phyloP scores from a whole-genome alignment of 495 filamentous ascomycete genomes.

The Hypoxylon intermedium region DNA sequence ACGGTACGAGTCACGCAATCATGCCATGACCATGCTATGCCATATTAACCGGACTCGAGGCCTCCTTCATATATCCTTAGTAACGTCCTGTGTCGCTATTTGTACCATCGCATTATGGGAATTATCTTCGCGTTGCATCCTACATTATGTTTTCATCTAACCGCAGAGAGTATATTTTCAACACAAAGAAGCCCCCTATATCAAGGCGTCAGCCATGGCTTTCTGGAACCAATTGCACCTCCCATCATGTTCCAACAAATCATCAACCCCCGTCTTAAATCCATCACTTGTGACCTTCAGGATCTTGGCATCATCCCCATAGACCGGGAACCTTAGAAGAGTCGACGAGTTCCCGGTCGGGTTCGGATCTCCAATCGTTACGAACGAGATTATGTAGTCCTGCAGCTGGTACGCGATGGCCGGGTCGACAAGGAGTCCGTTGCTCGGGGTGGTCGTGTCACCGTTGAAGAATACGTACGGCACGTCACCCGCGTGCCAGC shows the following conservation, averaged over 20 bases:
- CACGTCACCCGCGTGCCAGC: constrained; percentile 60
- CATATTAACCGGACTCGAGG: too few relatives aligned
- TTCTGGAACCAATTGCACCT: constrained; percentile 58
- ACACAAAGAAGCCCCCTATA: too few relatives aligned
- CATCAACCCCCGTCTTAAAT: constrained; percentile 24
- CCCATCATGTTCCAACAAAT: constrained; percentile 23
- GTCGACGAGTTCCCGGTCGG: not conserved
- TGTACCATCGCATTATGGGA: too few relatives aligned
- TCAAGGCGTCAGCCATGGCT: constrained; percentile 46
- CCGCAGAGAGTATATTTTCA: too few relatives aligned
- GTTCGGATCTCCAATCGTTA: constrained; percentile 45
- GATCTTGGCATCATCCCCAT: constrained; percentile 19
- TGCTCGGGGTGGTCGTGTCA: constrained; percentile 31
- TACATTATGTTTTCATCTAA: too few relatives aligned
- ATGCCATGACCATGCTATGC: too few relatives aligned
- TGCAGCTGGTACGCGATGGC: constrained; percentile 63
- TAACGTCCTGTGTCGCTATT: too few relatives aligned
- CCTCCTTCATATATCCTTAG: too few relatives aligned
- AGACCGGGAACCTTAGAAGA: constrained; percentile 21
- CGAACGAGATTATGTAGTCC: constrained; percentile 67
- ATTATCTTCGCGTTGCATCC: too few relatives aligned
- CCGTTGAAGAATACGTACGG: constrained; percentile 65
- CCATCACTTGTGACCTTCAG: constrained; percentile 19
- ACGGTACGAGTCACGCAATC: too few relatives aligned
- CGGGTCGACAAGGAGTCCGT: constrained; percentile 46